Conservation (phyloP, 148 eudicot genomes). For the Beta vulgaris region DNA sequence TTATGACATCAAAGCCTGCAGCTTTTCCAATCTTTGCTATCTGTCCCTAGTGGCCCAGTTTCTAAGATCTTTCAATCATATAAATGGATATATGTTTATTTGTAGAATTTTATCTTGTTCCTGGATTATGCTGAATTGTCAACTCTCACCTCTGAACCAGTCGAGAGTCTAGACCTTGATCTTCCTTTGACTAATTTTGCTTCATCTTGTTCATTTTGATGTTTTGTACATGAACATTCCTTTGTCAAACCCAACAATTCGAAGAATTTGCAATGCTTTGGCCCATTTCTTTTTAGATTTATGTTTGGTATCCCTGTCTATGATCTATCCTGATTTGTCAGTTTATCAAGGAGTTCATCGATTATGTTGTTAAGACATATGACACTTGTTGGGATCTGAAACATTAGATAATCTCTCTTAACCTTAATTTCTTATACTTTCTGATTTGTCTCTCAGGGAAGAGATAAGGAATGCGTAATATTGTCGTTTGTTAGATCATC, state of each 20-base stretch:
- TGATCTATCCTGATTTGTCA: background rate
- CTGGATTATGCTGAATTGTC: background rate
- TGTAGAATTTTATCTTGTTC: background rate
- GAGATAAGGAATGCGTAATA: slow-evolving; percentile 92
- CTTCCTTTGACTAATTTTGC: background rate
- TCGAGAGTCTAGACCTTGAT: background rate
- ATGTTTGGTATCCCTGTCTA: background rate
- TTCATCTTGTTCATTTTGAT: background rate
- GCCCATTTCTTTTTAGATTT: background rate
- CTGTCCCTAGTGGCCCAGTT: background rate
- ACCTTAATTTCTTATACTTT: slow-evolving; percentile 7
- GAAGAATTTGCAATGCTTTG: background rate
- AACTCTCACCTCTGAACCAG: too few species aligned
- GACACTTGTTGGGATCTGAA: too few species aligned
- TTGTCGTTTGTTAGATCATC: slow-evolving; percentile 84
- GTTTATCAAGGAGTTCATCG: background rate
- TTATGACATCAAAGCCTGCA: background rate
- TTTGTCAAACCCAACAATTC: background rate
- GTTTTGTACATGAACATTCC: background rate
- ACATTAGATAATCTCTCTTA: background rate
- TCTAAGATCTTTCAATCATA: background rate
- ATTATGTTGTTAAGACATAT: background rate
- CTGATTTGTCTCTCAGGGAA: slow-evolving; percentile 52
- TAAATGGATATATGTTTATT: background rate
- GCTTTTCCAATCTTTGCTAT: background rate